Base-by-base conservation (phyloP, 163 green algal genomes). In the Chloroidium sp. region DNA sequence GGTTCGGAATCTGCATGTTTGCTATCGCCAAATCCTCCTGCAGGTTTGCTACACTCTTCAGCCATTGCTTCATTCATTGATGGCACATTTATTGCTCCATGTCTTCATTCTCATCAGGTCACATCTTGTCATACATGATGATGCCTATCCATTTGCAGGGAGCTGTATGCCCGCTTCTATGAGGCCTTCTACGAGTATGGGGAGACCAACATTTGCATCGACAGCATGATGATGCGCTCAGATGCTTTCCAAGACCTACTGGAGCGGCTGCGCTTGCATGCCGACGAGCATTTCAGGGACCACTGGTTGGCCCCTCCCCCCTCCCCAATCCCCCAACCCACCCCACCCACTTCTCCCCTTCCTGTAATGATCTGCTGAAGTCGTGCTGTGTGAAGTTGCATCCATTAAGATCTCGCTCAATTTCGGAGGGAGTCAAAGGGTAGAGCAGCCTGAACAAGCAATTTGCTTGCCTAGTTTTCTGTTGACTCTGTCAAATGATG, bases 1-100 rank as follows among this genome's bases (percentile, higher is more conserved):
- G 92, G 1, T 97, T 95, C 86, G 92, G 92, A 0, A 90, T 96
- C 69, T 88, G 88, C 1, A 86, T 95, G 62, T 95, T 97, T 79
- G 92, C 85, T 79, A 89, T 96, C 59, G 88, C 86, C 78, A 89
- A 90, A 61, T 36, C 62, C 57, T 57, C 86, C 72, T 89, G 82
- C 69, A 72, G 64, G 64, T 36, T 36, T 36, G 36, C 36, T 36
- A 36, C 36, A 36, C 36, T 36, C 36, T 36, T 36, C 36, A 36
- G 36, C 36, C 36, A 36, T 36, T 36, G 36, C 36, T 36, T 36
- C 36, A 36, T 36, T 36, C 36, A 36, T 36, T 36, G 36, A 36
- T 36, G 36, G 36, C 36, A 36, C 36, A 36, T 36, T 36, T 36
- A 36, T 36, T 36, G 36, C 36, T 36, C 36, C 36, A 36, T 36